Evolutionary conservation across 192 early-diverging fungal species (phyloP), one percentile per base, ranked within the genome.

Genomic region (Lobosporangium transversale): DNA sequence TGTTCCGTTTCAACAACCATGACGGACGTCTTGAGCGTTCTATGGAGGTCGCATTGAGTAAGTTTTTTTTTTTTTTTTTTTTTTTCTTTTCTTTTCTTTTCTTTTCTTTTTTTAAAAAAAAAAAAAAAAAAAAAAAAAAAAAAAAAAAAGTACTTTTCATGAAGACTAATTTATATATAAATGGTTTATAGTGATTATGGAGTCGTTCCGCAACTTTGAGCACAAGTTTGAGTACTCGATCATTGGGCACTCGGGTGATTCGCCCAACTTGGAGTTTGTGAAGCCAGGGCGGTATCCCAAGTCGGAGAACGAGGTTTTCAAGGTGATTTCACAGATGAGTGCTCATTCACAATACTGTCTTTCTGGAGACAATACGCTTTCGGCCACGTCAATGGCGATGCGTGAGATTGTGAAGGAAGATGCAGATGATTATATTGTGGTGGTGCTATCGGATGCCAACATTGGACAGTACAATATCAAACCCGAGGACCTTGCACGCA

Each of bases 331-430:
- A 20, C 83, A 90, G 49, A 94, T 93, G 92, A 76, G 73, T 48
- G 87, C 86, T 8, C 93, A 94, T 78, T 88, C 93, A 5, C 90
- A 92, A 68, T 94, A 91, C 80, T 94, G 93, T 68, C 78, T 91
- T 17, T 88, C 85, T 48, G 93, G 92, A 24, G 93, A 94, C 54
- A 93, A 91, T 62, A 94, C 93, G 4, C 66, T 94, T 15, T 80
- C 83, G 26, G 90, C 93, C 11, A 83, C 87, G 1, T 78, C 84
- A 60, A 63, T 85, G 49, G 89, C 90, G 2, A 84, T 92, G 53
- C 84, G 89, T 43, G 87, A 91, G 57, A 86, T 94, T 54, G 81
- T 82, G 10, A 86, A 89, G 61, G 88, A 92, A 26, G 88, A 90
- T 44, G 90, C 88, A 4, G 93, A 94, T 70, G 92, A 93, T 62